phyloP scores from a whole-genome alignment of 306 rosid genomes.

The Crataegus laevigata region DNA sequence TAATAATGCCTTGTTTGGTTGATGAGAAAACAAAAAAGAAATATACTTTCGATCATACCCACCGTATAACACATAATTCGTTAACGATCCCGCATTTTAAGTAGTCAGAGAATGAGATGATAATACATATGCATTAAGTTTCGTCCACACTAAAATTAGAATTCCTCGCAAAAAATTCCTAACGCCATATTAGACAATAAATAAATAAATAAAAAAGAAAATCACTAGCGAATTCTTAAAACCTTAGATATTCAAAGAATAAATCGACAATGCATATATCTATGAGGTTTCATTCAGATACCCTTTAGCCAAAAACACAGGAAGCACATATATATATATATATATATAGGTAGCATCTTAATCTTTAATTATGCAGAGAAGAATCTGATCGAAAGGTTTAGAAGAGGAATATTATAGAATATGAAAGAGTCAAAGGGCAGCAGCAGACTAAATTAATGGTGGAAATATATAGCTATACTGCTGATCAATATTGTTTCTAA shows the following conservation, averaged over 20 bases:
- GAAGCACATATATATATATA: not conserved
- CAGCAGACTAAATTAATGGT: not conserved
- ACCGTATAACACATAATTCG: not conserved
- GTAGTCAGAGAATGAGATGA: not conserved
- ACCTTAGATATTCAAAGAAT: not conserved
- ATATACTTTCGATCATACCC: not conserved
- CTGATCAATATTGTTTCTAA: not conserved
- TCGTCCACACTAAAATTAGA: not conserved
- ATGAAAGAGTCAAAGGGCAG: not conserved
- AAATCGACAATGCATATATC: not conserved
- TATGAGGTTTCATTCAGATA: not conserved
- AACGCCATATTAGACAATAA: not conserved
- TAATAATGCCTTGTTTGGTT: not conserved
- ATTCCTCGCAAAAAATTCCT: not conserved
- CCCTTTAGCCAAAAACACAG: not conserved
- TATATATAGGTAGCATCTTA: not conserved
- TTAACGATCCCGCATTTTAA: too few relatives aligned
- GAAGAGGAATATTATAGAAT: not conserved
- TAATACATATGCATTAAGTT: not conserved
- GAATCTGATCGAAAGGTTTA: not conserved
- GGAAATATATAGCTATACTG: slow-evolving; percentile 2
- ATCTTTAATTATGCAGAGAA: not conserved
- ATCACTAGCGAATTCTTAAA: not conserved
- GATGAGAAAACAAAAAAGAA: not conserved
- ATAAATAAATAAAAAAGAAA: too few relatives aligned